Base-by-base conservation (phyloP, 2,329 filamentous ascomycete genomes). In the Zasmidium cellare region DNA sequence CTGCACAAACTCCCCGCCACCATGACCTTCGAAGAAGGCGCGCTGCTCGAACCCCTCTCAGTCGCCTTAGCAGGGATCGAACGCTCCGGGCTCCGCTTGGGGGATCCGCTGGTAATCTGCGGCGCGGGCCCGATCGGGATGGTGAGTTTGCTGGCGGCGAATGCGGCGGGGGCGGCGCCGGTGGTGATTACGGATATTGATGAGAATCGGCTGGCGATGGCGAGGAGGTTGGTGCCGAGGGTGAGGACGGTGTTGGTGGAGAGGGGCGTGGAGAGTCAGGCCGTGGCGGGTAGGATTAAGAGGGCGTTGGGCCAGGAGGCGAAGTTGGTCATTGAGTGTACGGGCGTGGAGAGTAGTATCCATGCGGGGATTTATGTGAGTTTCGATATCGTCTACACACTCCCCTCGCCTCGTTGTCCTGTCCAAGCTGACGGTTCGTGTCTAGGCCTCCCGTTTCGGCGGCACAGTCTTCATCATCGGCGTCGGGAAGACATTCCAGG, bases 31-130 rank as follows among this genome's bases (percentile, higher is more conserved):
- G 69, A 76, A 28, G 78, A 80, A 53, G 78, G 76, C 0, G 75
- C 75, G 0, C 69, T 82, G 3, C 72, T 82, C 9, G 80, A 82
- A 68, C 80, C 80, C 6, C 67, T 81, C 9, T 73, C 74, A 16
- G 77, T 81, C 2, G 79, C 79, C 2, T 72, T 82, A 1, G 78
- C 80, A 24, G 72, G 74, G 0, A 72, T 78, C 7, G 70, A 78
- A 19, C 70, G 74, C 5, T 72, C 74, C 1, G 72, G 69, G 1
- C 59, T 81, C 2, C 66, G 68, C 20, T 66, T 77, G 0, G 79
- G 78, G 0, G 68, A 78, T 51, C 65, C 70, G 9, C 61, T 78
- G 3, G 62, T 75, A 59, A 72, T 75, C 51, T 67, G 71, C 55
- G 71, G 74, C 16, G 71, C 74, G 24, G 69, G 73, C 9, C 72